Evolutionary conservation across 2,329 filamentous ascomycete species (phyloP).

Genomic region (Bertia moriformis): DNA sequence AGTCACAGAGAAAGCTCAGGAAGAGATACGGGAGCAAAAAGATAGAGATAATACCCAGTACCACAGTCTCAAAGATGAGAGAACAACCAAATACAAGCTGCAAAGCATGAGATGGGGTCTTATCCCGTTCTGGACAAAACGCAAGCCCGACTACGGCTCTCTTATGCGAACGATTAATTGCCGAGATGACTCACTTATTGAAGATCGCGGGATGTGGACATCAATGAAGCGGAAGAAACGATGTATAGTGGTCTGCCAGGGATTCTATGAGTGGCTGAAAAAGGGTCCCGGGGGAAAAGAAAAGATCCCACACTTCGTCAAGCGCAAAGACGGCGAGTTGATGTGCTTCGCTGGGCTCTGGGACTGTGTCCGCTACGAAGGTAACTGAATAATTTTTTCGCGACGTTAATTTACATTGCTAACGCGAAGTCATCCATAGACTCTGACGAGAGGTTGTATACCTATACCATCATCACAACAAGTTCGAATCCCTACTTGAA

Average conservation of each 20-base stretch:
- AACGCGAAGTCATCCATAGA: constrained; percentile 18
- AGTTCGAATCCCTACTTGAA: constrained; percentile 67
- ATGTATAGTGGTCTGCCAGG: constrained; percentile 76
- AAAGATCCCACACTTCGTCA: constrained; percentile 73
- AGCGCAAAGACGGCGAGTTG: constrained; percentile 65
- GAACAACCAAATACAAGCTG: constrained; percentile 48
- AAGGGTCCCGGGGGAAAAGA: constrained; percentile 57
- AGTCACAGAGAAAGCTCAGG: too few species aligned
- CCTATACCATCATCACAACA: constrained; percentile 89
- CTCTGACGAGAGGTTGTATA: constrained; percentile 59
- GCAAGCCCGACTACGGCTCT: constrained; percentile 61
- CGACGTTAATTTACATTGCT: background rate
- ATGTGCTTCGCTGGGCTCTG: constrained; percentile 87
- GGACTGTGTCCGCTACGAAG: constrained; percentile 75
- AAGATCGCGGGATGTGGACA: constrained; percentile 74
- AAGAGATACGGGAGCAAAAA: background rate
- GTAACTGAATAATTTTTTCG: constrained; percentile 21
- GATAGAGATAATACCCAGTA: too few species aligned
- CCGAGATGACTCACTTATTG: constrained; percentile 69
- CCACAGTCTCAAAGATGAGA: too few species aligned
- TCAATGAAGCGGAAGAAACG: constrained; percentile 80
- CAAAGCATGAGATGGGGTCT: constrained; percentile 95
- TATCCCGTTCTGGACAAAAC: constrained; percentile 84
- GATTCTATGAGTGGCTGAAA: constrained; percentile 94
- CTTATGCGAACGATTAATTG: constrained; percentile 90